These are phyloP conservation scores for Blepharisma japonicum DNA, from an alignment of 73 alveolate genomes.

Conservation along the genomic window DNA sequence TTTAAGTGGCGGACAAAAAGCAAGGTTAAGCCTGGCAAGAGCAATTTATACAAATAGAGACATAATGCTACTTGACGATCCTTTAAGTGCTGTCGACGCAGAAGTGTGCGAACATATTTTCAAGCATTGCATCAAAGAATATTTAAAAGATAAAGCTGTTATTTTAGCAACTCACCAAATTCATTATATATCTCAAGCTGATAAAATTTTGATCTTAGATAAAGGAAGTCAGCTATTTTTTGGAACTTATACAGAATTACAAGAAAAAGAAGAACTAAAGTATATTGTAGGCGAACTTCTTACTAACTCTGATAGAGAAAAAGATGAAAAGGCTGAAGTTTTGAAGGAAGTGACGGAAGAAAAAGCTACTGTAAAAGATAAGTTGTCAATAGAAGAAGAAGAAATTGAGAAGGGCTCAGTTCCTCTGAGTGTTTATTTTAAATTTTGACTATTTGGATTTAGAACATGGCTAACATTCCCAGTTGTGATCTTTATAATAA, in stretches of 20 bases:
- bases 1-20: constrained; percentile 96
- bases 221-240: constrained; percentile 2
- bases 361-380: neutral
- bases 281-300: no score
- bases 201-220: constrained; percentile 36
- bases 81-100: constrained; percentile 65
- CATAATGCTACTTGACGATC: constrained; percentile 69
- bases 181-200: constrained; percentile 31
- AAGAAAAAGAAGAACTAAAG: neutral
- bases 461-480: neutral
- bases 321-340: no score
- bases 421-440: neutral
- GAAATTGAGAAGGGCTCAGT: neutral
- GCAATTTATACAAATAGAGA: constrained; percentile 83
- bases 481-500: neutral
- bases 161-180: constrained; percentile 39
- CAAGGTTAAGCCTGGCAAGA: constrained; percentile 89
- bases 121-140: constrained; percentile 14
- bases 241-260: neutral
- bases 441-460: neutral
- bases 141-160: constrained; percentile 31
- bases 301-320: no score
- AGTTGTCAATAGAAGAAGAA: neutral
- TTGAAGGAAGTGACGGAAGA: no score
- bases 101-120: constrained; percentile 32